phyloP scores from a whole-genome alignment of 495 filamentous ascomycete species.

The Aspergillus homomorphus region DNA sequence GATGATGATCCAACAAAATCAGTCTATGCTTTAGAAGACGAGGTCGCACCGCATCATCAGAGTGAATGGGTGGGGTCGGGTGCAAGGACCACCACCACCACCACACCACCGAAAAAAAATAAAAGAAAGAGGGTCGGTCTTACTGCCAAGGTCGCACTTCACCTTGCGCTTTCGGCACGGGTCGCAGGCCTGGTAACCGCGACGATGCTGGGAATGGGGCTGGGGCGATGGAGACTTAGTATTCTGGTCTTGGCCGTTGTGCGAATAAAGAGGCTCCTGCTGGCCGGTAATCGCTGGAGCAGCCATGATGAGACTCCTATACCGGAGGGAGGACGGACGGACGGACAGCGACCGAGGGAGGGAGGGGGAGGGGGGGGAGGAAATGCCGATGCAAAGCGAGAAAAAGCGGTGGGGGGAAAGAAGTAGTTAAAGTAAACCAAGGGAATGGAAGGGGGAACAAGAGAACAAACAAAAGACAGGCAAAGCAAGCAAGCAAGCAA shows the following conservation, averaged over 20 bases:
- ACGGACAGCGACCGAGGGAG: conserved; percentile 28
- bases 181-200: conserved; percentile 84
- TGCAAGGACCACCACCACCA: too few species aligned
- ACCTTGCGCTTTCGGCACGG: conserved; percentile 90
- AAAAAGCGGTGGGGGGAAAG: conserved; percentile 38
- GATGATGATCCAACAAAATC: conserved; percentile 1
- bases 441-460: background rate
- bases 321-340: conserved; percentile 17
- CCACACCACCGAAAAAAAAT: conserved; percentile 6
- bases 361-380: conserved; percentile 14
- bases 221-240: conserved; percentile 32
- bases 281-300: conserved; percentile 16
- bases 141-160: conserved; percentile 84
- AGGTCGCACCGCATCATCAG: too few species aligned
- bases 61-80: too few species aligned
- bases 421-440: too few species aligned
- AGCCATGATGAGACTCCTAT: conserved; percentile 19
- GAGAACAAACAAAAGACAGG: background rate
- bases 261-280: conserved; percentile 20
- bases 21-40: too few species aligned
- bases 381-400: conserved; percentile 48
- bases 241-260: conserved; percentile 7
- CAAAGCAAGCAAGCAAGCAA: too few species aligned
- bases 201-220: conserved; percentile 54
- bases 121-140: conserved; percentile 9